Conservation (phyloP, 495 filamentous ascomycete genomes). For the Trichoderma reesei region DNA sequence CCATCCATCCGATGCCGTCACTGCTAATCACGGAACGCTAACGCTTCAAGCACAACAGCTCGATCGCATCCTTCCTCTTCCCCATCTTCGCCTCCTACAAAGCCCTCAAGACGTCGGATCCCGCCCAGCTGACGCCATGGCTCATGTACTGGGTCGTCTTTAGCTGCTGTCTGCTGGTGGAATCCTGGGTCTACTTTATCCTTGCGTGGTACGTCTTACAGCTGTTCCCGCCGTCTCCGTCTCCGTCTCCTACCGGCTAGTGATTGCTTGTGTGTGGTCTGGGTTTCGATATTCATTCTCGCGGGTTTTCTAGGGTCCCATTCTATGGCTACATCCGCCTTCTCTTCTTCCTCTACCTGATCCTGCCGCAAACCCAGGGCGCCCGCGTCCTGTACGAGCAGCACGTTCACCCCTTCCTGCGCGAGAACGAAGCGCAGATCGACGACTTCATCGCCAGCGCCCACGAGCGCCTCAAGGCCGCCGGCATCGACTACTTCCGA, state of each 20-base stretch:
- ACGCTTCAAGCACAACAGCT: conserved; percentile 40
- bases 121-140: conserved; percentile 91
- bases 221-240: background rate
- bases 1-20: conserved; percentile 14
- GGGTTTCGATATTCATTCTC: background rate
- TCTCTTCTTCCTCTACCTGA: conserved; percentile 82
- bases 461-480: conserved; percentile 69
- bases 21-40: conserved; percentile 3
- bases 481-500: conserved; percentile 75
- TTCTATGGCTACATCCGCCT: conserved; percentile 93
- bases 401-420: conserved; percentile 81
- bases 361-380: conserved; percentile 93
- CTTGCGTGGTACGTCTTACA: conserved; percentile 55
- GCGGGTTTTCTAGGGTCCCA: conserved; percentile 54
- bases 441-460: conserved; percentile 76
- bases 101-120: conserved; percentile 86
- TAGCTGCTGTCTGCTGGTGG: conserved; percentile 67
- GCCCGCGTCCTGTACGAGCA: conserved; percentile 73
- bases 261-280: too few species aligned
- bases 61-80: conserved; percentile 83
- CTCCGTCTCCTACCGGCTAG: background rate
- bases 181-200: conserved; percentile 80
- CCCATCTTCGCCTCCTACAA: conserved; percentile 97
- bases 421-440: conserved; percentile 79
- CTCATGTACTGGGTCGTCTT: conserved; percentile 98